Conservation (phyloP, 2,329 filamentous ascomycete species). For the Monilinia aucupariae region DNA sequence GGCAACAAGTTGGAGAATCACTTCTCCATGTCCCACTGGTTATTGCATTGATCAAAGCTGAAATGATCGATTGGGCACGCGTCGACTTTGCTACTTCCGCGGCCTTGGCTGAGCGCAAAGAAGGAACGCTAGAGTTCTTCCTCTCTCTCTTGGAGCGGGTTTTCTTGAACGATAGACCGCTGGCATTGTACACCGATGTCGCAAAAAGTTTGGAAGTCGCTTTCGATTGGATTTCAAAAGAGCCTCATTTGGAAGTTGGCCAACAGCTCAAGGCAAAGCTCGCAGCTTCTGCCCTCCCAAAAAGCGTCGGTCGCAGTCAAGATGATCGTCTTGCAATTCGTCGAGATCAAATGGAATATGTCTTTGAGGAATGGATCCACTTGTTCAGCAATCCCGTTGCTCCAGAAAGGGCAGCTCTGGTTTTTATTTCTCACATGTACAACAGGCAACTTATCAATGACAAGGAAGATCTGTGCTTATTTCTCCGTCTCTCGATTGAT, state of each 20-base stretch:
- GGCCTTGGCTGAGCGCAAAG: constrained; percentile 64
- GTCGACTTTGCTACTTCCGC: constrained; percentile 70
- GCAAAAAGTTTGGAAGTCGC: constrained; percentile 75
- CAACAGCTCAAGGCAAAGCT: constrained; percentile 66
- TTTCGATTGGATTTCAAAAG: constrained; percentile 73
- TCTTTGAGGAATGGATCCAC: constrained; percentile 92
- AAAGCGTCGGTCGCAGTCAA: constrained; percentile 49
- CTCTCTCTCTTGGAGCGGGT: constrained; percentile 72
- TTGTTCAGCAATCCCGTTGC: constrained; percentile 73
- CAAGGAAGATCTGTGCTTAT: constrained; percentile 71
- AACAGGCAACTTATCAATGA: constrained; percentile 65
- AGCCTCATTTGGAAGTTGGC: constrained; percentile 59
- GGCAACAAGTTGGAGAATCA: constrained; percentile 49
- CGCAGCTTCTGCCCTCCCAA: constrained; percentile 47
- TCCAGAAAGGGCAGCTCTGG: constrained; percentile 62
- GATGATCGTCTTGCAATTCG: constrained; percentile 55
- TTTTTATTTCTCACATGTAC: constrained; percentile 83
- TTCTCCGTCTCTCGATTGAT: constrained; percentile 78
- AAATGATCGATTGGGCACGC: constrained; percentile 56
- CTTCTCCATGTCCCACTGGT: constrained; percentile 55
- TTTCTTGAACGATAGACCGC: constrained; percentile 69
- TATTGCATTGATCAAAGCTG: constrained; percentile 52
- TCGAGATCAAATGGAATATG: constrained; percentile 83
- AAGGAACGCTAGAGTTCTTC: constrained; percentile 72
- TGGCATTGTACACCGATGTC: constrained; percentile 79